Conservation (phyloP, 345 rosid species). For the Populus deltoides region DNA sequence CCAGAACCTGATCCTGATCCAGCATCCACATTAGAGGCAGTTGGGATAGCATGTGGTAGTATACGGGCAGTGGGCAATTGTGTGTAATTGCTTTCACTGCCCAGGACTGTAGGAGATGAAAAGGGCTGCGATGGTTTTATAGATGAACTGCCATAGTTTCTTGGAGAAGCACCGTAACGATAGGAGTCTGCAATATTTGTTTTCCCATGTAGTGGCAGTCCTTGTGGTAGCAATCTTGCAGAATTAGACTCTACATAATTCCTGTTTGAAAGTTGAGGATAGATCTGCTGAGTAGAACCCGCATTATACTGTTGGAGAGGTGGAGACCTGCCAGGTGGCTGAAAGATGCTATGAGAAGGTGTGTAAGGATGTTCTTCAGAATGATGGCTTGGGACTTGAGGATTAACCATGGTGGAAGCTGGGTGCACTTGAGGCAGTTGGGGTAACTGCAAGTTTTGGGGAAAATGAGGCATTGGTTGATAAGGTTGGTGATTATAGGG, state of each 20-base stretch:
- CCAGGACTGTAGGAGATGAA: constrained; percentile 8
- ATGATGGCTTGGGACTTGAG: constrained; percentile 15
- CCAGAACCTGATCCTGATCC: constrained; percentile 25
- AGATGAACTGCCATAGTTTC: constrained; percentile 13
- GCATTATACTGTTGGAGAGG: constrained; percentile 11
- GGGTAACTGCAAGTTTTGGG: constrained; percentile 3
- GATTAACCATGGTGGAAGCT: constrained; percentile 15
- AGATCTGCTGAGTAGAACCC: constrained; percentile 18
- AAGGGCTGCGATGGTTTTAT: constrained; percentile 8
- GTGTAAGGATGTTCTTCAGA: constrained; percentile 23
- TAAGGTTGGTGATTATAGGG: constrained; percentile 20
- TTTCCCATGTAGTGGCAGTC: constrained; percentile 8
- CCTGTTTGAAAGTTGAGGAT: constrained; percentile 22
- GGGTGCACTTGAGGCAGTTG: constrained; percentile 26
- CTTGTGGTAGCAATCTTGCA: constrained; percentile 11
- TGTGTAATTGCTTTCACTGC: constrained; percentile 20
- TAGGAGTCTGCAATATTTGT: constrained; percentile 9
- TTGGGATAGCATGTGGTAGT: constrained; percentile 51
- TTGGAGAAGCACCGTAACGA: constrained; percentile 18
- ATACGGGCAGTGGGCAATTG: constrained; percentile 38
- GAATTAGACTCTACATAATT: constrained; percentile 24
- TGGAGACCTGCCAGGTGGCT: constrained; percentile 18
- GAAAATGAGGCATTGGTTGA: constrained; percentile 12
- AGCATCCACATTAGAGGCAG: constrained; percentile 37
- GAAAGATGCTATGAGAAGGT: constrained; percentile 25